Evolutionary conservation across 2,329 filamentous ascomycete species (phyloP).

Genomic region (Trichoderma harzianum): DNA sequence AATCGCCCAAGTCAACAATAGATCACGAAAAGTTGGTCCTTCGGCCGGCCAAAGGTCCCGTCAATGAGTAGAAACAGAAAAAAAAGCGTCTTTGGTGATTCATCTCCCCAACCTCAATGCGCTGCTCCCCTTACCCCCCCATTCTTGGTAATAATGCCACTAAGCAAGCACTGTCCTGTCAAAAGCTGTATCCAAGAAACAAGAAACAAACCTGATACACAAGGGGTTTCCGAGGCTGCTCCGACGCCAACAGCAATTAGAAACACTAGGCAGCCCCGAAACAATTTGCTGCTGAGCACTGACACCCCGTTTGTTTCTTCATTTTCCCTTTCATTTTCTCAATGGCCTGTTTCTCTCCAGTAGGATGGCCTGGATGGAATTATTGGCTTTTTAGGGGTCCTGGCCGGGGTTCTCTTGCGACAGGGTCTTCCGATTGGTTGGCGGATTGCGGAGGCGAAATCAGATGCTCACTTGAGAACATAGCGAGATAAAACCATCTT

Average conservation of each 20-base stretch:
- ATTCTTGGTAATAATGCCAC: neutral
- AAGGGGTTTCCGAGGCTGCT: neutral
- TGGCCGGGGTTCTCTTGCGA: neutral
- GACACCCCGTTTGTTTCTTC: neutral
- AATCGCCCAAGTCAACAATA: neutral
- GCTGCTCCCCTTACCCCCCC: neutral
- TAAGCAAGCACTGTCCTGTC: neutral
- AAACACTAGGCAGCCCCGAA: neutral
- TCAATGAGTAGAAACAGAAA: neutral
- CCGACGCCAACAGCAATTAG: neutral
- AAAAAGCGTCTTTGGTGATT: neutral
- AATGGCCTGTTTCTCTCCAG: neutral
- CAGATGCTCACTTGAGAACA: neutral
- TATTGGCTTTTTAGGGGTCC: neutral
- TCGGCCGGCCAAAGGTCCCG: neutral
- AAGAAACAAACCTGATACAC: conserved; percentile 13
- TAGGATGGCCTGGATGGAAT: neutral
- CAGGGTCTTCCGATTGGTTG: conserved; percentile 1
- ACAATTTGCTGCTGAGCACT: neutral
- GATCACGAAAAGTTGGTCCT: neutral
- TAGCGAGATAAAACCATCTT: neutral
- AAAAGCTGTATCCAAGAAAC: neutral
- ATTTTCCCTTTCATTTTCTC: neutral
- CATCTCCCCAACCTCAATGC: neutral
- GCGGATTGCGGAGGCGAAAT: neutral